phyloP scores from a whole-genome alignment of 768 basidiomycete species.

The Lactifluus hygrophoroides region DNA sequence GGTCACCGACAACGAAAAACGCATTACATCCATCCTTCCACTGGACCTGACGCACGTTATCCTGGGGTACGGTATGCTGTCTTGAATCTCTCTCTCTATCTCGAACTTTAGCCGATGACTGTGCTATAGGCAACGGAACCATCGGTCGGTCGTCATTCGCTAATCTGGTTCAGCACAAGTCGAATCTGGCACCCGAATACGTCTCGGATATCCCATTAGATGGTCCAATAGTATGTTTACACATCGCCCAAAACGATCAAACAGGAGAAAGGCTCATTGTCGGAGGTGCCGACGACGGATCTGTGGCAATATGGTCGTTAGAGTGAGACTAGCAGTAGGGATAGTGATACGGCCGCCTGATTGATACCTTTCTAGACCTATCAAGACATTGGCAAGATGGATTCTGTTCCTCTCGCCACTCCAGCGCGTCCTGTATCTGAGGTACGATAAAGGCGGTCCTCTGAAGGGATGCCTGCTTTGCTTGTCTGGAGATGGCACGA shows the following conservation, averaged over 20 bases:
- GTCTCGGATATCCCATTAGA: slow-evolving; percentile 40
- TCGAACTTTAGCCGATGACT: background rate
- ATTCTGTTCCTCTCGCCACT: slow-evolving; percentile 65
- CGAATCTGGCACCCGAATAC: slow-evolving; percentile 26
- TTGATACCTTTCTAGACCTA: slow-evolving; percentile 35
- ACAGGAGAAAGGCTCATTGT: slow-evolving; percentile 57
- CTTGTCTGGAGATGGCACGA: slow-evolving; percentile 68
- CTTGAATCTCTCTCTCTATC: background rate
- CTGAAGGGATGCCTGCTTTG: slow-evolving; percentile 65
- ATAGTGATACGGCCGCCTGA: background rate
- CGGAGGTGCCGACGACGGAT: slow-evolving; percentile 74
- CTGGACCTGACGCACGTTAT: slow-evolving; percentile 51
- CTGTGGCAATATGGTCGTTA: slow-evolving; percentile 62
- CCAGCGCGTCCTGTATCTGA: slow-evolving; percentile 45
- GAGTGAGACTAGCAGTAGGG: slow-evolving; percentile 36
- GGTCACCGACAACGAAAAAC: background rate
- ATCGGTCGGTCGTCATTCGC: slow-evolving; percentile 25
- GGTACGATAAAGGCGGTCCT: slow-evolving; percentile 42
- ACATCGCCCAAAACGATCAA: slow-evolving; percentile 46
- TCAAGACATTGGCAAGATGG: slow-evolving; percentile 63
- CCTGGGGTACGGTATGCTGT: slow-evolving; percentile 45
- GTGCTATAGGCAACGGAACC: slow-evolving; percentile 25
- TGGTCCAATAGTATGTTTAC: slow-evolving; percentile 42
- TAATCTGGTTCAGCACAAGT: slow-evolving; percentile 15
- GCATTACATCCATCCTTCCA: slow-evolving; percentile 30